Conservation (phyloP, 139 green algal species). For the Pycnococcus provasolii region DNA sequence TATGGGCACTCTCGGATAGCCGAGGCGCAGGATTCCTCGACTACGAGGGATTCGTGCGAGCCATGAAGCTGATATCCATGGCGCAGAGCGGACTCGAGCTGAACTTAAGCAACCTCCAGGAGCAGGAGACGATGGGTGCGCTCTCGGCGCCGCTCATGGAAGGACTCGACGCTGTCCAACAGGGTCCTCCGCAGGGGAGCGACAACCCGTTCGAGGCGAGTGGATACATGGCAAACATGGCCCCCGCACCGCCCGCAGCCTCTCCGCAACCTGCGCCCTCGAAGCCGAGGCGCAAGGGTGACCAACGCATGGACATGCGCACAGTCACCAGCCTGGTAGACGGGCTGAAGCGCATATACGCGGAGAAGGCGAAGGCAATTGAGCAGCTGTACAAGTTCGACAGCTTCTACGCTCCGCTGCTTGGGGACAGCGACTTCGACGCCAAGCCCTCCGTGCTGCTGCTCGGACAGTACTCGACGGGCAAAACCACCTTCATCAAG, state of each 20-base stretch:
- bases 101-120: neutral
- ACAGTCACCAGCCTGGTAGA: slow-evolving; percentile 53
- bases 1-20: slow-evolving; percentile 48
- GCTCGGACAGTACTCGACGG: slow-evolving; percentile 91
- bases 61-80: slow-evolving; percentile 37
- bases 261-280: neutral
- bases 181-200: too few species aligned
- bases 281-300: neutral
- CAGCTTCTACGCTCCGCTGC: slow-evolving; percentile 72
- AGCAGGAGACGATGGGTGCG: neutral
- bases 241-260: too few species aligned
- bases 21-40: slow-evolving; percentile 62
- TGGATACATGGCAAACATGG: too few species aligned
- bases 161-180: neutral
- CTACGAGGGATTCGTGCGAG: slow-evolving; percentile 45
- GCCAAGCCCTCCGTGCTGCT: slow-evolving; percentile 92
- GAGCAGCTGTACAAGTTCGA: slow-evolving; percentile 87
- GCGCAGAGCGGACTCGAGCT: slow-evolving; percentile 22
- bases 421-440: slow-evolving; percentile 83
- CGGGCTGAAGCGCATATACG: slow-evolving; percentile 84
- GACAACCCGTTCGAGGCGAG: too few species aligned
- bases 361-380: slow-evolving; percentile 72
- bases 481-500: slow-evolving; percentile 98
- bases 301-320: neutral
- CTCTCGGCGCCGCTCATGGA: neutral